Evolutionary conservation across 2,329 filamentous ascomycete genomes (phyloP).

Genomic region (Dothistroma pini): DNA sequence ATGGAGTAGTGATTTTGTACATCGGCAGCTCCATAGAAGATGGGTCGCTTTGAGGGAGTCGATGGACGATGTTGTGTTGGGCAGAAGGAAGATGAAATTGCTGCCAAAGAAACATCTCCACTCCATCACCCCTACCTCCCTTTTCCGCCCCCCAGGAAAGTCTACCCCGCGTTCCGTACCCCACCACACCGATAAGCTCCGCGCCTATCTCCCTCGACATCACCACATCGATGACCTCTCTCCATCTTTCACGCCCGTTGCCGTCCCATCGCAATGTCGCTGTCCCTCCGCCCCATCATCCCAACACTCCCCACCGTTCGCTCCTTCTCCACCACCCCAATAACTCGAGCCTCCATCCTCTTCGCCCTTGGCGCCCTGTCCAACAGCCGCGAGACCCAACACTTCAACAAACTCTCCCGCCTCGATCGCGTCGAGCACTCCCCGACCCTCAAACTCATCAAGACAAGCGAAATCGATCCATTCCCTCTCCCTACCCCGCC

Average conservation of each 20-base stretch:
- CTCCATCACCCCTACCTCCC: background rate
- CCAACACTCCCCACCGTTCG: background rate
- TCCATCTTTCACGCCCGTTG: background rate
- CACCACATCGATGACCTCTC: background rate
- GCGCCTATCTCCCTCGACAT: background rate
- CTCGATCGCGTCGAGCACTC: conserved; percentile 31
- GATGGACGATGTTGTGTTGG: too few species aligned
- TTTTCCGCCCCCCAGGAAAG: background rate
- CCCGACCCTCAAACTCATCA: conserved; percentile 31
- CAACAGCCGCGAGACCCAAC: conserved; percentile 33
- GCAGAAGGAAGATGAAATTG: background rate
- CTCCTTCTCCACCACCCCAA: conserved; percentile 20
- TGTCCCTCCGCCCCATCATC: background rate
- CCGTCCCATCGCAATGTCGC: background rate
- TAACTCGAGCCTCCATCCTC: conserved; percentile 22
- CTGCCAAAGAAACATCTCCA: background rate
- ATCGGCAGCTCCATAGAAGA: too few species aligned
- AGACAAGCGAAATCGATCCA: conserved; percentile 30
- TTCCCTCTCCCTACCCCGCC: conserved; percentile 15
- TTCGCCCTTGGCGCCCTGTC: conserved; percentile 31
- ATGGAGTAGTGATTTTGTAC: too few species aligned
- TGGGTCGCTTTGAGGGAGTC: too few species aligned
- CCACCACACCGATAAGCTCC: background rate
- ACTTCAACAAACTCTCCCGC: conserved; percentile 32
- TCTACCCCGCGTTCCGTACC: background rate